These are phyloP conservation scores for Penicillium sp. DNA, from an alignment of 2,329 filamentous ascomycete genomes.

Conservation along the genomic window DNA sequence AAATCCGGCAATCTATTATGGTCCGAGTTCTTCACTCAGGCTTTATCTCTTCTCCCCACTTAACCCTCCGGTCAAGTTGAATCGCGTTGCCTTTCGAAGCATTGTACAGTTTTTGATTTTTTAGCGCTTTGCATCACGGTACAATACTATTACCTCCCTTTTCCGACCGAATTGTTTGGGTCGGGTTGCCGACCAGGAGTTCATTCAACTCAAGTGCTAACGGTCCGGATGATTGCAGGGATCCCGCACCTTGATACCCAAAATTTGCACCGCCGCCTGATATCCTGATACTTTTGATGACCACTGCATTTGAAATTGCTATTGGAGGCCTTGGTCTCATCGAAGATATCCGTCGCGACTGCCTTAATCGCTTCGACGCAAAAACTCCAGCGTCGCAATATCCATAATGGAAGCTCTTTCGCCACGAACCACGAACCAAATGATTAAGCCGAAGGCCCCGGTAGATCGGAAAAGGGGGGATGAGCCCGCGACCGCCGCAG, in stretches of 20 bases:
- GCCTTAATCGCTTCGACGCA: conserved; percentile 6
- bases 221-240: conserved; percentile 30
- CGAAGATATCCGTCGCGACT: conserved; percentile 7
- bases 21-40: conserved; percentile 25
- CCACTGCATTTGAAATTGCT: conserved; percentile 18
- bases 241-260: conserved; percentile 35
- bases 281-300: conserved; percentile 22
- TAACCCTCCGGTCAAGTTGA: conserved; percentile 22
- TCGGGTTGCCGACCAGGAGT: conserved; percentile 20
- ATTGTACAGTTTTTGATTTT: conserved; percentile 32
- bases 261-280: conserved; percentile 16
- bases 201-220: conserved; percentile 20
- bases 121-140: conserved; percentile 35
- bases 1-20: conserved; percentile 36
- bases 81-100: conserved; percentile 24
- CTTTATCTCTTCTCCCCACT: conserved; percentile 23
- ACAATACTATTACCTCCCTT: conserved; percentile 10
- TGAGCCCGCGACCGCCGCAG: conserved; percentile 38
- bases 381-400: conserved; percentile 4
- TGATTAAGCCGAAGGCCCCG: conserved; percentile 46
- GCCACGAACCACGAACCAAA: conserved; percentile 53
- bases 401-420: conserved; percentile 53
- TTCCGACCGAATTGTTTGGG: conserved; percentile 12
- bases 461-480: conserved; percentile 46
- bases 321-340: background rate